phyloP scores from a whole-genome alignment of 192 early-diverging fungal species.

The Geranomyces michiganensis region DNA sequence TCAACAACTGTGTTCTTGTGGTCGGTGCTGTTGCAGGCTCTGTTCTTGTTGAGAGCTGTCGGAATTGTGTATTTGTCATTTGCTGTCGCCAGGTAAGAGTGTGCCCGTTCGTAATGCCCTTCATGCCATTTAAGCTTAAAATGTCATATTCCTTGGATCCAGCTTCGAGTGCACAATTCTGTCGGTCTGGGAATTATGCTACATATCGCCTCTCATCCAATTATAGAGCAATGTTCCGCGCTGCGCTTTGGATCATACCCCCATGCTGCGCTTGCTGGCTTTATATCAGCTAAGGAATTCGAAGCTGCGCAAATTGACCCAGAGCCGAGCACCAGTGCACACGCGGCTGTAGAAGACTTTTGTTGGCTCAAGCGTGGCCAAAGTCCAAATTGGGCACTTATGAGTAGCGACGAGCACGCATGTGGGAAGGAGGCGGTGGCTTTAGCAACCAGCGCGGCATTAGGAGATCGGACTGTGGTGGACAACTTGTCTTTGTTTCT shows the following conservation, averaged over 20 bases:
- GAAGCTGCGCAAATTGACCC: constrained; percentile 7
- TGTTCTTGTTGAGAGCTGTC: constrained; percentile 69
- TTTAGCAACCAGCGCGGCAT: too few relatives aligned
- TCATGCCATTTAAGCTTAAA: not conserved
- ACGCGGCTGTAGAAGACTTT: constrained; percentile 81
- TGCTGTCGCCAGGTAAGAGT: constrained; percentile 75
- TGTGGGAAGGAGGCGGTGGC: too few relatives aligned
- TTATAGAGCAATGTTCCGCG: constrained; percentile 78
- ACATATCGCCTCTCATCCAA: constrained; percentile 75
- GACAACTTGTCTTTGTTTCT: too few relatives aligned
- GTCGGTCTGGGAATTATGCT: constrained; percentile 64
- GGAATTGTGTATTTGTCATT: constrained; percentile 61
- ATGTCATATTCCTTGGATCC: not conserved
- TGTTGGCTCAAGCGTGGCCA: constrained; percentile 73
- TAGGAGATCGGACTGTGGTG: too few relatives aligned
- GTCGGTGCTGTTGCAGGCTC: constrained; percentile 71
- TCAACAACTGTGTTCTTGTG: constrained; percentile 69
- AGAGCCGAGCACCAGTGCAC: constrained; percentile 48
- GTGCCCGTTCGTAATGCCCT: not conserved
- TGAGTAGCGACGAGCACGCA: not conserved
- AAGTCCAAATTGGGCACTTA: constrained; percentile 28
- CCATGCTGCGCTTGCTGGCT: constrained; percentile 30
- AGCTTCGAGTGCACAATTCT: constrained; percentile 86
- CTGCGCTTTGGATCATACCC: constrained; percentile 71
- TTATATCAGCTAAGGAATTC: constrained; percentile 36